Evolutionary conservation across 352 stramenopile genomes (phyloP).

Genomic region (Phytophthora colocasiae): DNA sequence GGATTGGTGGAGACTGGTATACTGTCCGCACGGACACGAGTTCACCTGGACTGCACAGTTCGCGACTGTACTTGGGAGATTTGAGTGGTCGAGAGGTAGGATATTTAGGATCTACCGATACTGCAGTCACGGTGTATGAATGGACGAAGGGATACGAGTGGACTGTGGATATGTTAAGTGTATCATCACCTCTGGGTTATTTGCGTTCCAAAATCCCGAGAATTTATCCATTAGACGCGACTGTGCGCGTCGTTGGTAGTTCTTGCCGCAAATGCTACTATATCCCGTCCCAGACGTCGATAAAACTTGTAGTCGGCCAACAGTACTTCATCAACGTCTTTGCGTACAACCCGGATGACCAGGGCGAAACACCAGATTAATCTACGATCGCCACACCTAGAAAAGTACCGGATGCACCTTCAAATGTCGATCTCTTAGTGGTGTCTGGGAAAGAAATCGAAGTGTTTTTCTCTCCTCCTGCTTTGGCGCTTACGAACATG

Average conservation of each 20-base stretch:
- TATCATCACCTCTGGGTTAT: slow-evolving; percentile 49
- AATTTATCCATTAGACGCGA: slow-evolving; percentile 36
- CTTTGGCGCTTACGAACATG: slow-evolving; percentile 52
- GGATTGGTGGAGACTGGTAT: slow-evolving; percentile 76
- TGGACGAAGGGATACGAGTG: slow-evolving; percentile 81
- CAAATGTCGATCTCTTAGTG: slow-evolving; percentile 83
- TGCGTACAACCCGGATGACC: slow-evolving; percentile 79
- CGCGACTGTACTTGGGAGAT: slow-evolving; percentile 69
- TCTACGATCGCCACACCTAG: slow-evolving; percentile 65
- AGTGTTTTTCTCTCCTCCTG: slow-evolving; percentile 91
- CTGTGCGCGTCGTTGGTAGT: background rate
- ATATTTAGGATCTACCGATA: slow-evolving; percentile 53
- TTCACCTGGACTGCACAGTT: slow-evolving; percentile 47
- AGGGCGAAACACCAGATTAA: slow-evolving; percentile 49
- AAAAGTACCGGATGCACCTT: slow-evolving; percentile 88
- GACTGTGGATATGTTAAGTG: slow-evolving; percentile 61
- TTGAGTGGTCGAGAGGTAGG: slow-evolving; percentile 61
- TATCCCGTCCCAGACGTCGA: slow-evolving; percentile 59
- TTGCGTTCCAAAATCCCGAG: slow-evolving; percentile 66
- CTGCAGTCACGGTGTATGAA: slow-evolving; percentile 58
- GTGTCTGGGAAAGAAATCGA: slow-evolving; percentile 90
- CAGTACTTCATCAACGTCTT: slow-evolving; percentile 91
- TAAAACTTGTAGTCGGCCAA: slow-evolving; percentile 58
- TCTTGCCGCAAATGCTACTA: slow-evolving; percentile 75
- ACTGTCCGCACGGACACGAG: slow-evolving; percentile 55